Conservation (phyloP, 345 rosid genomes). For the Trapa bicornis region DNA sequence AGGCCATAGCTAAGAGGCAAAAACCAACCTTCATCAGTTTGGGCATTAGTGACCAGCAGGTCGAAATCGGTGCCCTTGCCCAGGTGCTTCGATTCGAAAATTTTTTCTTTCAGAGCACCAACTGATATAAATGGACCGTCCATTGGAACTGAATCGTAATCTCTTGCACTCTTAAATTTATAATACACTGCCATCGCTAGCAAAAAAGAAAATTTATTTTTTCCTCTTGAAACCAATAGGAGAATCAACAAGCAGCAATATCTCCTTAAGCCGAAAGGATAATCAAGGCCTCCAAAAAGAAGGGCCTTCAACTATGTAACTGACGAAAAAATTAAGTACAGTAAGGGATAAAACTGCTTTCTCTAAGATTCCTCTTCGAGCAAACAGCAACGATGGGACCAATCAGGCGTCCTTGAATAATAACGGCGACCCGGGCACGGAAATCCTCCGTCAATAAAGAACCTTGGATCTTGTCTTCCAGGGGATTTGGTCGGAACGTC, state of each 20-base stretch:
- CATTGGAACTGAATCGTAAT: constrained; percentile 80
- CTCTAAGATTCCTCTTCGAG: constrained; percentile 6
- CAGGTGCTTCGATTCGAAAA: constrained; percentile 97
- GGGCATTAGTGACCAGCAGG: constrained; percentile 95
- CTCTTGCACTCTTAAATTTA: constrained; percentile 99
- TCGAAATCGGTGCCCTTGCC: constrained; percentile 98
- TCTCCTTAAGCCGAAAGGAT: constrained; percentile 4
- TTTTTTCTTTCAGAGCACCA: constrained; percentile 96
- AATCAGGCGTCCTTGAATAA: constrained; percentile 6
- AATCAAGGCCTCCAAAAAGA: constrained; percentile 9
- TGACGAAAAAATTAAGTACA: constrained; percentile 5
- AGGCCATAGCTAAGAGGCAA: constrained; percentile 11
- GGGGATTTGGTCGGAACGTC: background rate
- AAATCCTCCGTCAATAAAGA: constrained; percentile 1
- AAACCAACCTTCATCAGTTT: constrained; percentile 98
- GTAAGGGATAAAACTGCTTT: constrained; percentile 1
- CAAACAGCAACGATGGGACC: constrained; percentile 5
- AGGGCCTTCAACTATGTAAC: constrained; percentile 14
- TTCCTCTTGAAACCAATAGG: constrained; percentile 13
- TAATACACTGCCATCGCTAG: constrained; percentile 82
- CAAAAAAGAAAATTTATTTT: constrained; percentile 5
- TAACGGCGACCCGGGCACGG: background rate
- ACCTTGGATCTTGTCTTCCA: constrained; percentile 3
- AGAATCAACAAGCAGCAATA: constrained; percentile 10
- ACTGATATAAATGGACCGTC: constrained; percentile 97